phyloP scores from a whole-genome alignment of 2,329 filamentous ascomycete genomes.

The Penicillium nordicum region DNA sequence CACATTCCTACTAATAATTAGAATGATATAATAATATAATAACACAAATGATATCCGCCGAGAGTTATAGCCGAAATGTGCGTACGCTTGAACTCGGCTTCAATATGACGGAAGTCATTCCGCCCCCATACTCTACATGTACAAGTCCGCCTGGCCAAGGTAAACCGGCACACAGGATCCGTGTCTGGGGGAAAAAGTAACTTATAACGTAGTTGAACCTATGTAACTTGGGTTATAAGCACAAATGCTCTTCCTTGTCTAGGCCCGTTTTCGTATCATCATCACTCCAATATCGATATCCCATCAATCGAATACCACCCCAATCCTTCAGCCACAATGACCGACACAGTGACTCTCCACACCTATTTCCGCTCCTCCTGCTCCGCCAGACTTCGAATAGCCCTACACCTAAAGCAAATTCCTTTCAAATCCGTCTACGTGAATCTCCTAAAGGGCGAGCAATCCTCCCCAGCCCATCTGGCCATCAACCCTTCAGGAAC shows the following conservation, averaged over 20 bases:
- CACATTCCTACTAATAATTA: not conserved
- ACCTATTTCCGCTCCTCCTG: conserved; percentile 63
- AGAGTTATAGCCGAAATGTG: not conserved
- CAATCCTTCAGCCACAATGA: conserved; percentile 13
- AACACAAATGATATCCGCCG: not conserved
- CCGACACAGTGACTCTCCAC: conserved; percentile 45
- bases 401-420: conserved; percentile 55
- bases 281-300: not conserved
- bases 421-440: conserved; percentile 48
- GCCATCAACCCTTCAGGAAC: conserved; percentile 53
- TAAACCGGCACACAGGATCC: not conserved
- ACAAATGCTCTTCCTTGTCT: not conserved
- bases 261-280: not conserved
- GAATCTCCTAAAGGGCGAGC: conserved; percentile 56
- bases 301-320: not conserved
- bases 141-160: not conserved
- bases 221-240: not conserved
- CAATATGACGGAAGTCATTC: not conserved
- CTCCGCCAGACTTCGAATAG: conserved; percentile 60
- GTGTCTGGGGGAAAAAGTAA: not conserved
- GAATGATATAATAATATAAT: not conserved
- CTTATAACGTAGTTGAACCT: not conserved
- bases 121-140: not conserved
- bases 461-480: conserved; percentile 46
- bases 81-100: conserved; percentile 3